Conservation (phyloP, 106 monocot species). For the Dendrobium catenatum region DNA sequence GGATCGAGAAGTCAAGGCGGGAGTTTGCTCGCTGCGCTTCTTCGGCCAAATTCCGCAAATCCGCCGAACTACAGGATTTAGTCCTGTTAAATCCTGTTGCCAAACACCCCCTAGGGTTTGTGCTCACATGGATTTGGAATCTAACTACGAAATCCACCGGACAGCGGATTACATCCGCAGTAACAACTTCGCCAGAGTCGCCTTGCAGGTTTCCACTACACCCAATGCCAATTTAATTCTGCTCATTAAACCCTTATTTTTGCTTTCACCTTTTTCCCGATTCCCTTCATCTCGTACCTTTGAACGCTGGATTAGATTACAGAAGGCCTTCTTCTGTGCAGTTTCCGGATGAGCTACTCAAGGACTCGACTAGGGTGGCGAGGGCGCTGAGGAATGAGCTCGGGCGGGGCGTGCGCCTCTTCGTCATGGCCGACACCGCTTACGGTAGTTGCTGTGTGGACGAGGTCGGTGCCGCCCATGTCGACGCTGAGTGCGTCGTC, state of each 20-base stretch:
- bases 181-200: conserved; percentile 44
- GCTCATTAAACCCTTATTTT: not conserved
- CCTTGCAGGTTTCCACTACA: conserved; percentile 49
- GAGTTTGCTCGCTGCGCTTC: no score
- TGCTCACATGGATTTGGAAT: conserved; percentile 49
- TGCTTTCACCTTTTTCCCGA: not conserved
- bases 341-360: conserved; percentile 88
- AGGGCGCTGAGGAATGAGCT: conserved; percentile 55
- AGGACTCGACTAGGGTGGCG: conserved; percentile 63
- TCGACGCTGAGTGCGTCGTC: conserved; percentile 79
- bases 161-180: conserved; percentile 62
- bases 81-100: no score
- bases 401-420: conserved; percentile 49
- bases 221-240: not conserved
- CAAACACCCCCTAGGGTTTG: not conserved
- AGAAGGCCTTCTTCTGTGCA: conserved; percentile 10
- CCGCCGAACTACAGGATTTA: no score
- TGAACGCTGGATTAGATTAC: not conserved
- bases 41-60: no score
- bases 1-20: no score
- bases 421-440: conserved; percentile 90
- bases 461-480: conserved; percentile 80
- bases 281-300: not conserved
- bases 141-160: conserved; percentile 50
- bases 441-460: conserved; percentile 98